Evolutionary conservation across 352 stramenopile genomes (phyloP), one percentile per base, ranked within the genome.

Genomic region (Globisporangium apiculatum): DNA sequence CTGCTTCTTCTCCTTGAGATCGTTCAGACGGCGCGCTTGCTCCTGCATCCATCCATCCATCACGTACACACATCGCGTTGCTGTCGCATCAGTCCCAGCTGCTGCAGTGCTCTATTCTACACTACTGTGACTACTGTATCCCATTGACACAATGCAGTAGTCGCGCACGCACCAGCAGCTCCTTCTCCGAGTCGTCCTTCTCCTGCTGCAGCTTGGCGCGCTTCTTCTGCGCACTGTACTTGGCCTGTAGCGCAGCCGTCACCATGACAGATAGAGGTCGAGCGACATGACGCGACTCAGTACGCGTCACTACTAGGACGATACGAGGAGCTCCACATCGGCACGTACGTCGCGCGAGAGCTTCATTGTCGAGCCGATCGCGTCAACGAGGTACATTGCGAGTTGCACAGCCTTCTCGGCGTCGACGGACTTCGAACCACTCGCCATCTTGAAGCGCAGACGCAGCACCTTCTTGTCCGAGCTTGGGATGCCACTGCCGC

Each of bases 1-100:
- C 15, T 86, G 70, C 61, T 92, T 92, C 71, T 89, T 90, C 67
- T 90, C 82, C 48, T 74, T 77, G 31, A 83, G 52, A 43, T 89
- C 73, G 40, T 71, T 70, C 49, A 76, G 63, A 40, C 72, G 76
- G 67, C 69, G 73, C 9, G 64, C 46, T 57, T 72, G 55, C n/a
- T 81, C 76, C 81, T 91, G 38, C 7, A 41, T 52, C 24, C 43
- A 35, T 59, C 37, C 38, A 10, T n/a, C n/a, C 43, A 31, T 31
- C 24, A 31, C 24, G 24, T 31, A 31, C 24, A 31, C 24, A 31
- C 24, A 31, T 31, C 24, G 24, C 24, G 24, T 31, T 31, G 24
- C 24, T 31, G 24, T 31, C 24, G 24, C 24, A 31, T 31, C 24
- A 31, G 24, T 31, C 24, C 24, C 24, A 31, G 24, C 24, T 31